A percentile compares a stretch with the other conserved stretches of the same genome.
phyloP scores from a whole-genome alignment of 257 asterid species.

The Petunia secreta region DNA sequence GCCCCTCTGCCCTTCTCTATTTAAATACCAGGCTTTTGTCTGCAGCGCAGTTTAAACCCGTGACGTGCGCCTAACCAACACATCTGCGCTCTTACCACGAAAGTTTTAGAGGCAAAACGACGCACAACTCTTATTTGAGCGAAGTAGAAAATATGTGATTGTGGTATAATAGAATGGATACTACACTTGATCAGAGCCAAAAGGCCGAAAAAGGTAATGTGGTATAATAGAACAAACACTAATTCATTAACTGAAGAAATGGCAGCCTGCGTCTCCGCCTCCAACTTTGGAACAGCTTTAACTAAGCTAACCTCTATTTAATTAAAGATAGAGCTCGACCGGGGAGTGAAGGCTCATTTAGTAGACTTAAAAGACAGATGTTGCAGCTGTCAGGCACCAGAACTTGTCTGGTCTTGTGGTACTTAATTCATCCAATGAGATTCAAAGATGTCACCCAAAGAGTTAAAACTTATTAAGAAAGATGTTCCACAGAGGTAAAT shows the following conservation, averaged over 20 bases:
- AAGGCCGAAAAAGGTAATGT: not conserved
- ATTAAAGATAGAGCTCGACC: not conserved
- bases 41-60: no score
- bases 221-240: not conserved
- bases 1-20: no score
- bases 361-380: not conserved
- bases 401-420: not conserved
- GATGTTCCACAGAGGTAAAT: not conserved
- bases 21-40: no score
- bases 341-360: not conserved
- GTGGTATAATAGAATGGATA: not conserved
- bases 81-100: no score
- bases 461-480: not conserved
- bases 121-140: not conserved
- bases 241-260: not conserved
- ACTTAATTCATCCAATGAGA: not conserved
- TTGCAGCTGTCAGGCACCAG: not conserved
- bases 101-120: not conserved
- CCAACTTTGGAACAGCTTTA: not conserved
- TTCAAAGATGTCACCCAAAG: not conserved
- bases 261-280: not conserved
- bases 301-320: conserved; percentile 10
- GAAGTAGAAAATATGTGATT: not conserved
- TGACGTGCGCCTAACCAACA: no score
- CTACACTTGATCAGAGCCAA: not conserved